Base-by-base conservation (phyloP, 2,329 filamentous ascomycete species). In the Penicillium rolfsii region DNA sequence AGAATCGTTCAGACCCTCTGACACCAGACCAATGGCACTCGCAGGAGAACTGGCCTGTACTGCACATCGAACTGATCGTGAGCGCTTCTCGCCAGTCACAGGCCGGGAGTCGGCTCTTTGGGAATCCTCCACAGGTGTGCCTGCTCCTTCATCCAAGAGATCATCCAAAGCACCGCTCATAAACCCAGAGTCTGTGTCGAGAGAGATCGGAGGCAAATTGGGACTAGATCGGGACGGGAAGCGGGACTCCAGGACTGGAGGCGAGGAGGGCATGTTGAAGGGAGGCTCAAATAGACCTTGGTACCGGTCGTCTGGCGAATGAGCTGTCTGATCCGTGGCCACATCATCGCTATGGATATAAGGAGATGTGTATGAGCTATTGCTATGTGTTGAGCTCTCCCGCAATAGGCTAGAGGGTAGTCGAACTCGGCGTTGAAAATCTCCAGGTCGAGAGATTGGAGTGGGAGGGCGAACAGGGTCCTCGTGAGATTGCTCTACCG, bases 201-300 rank as follows among this genome's bases (percentile, higher is more conserved):
- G 71, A 7, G 83, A 82, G 64, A 88, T 82, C 5, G 84, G 83
- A 55, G 88, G 87, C 53, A 93, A 82, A 46, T 87, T 84, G 2
- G 94, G 95, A 72, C 94, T 98, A 2, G 93, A 97, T 28, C 89
- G 86, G 30, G 87, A 85, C 4, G 89, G 88, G 28, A 82, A 81
- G 33, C 82, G 81, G 40, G 84, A 84, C 65, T 86, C 84, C 64
- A 93, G 87, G 1, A 96, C 83, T 0, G 95, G 95, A 14, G 94
- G 94, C 3, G 94, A 98, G 0, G 95, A 98, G 1, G 90, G 90
- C 68, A 98, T 91, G 57, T 91, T 91, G 52, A 87, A 87, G 4
- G 92, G 90, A 55, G 92, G 96, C 58, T 89, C 82, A 48, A 82
- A 81, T 8, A 81, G 76, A 60, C 80, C 80, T 58, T 79, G 79